Evolutionary conservation across 345 rosid genomes (phyloP).

Genomic region (Aquilaria malaccensis): DNA sequence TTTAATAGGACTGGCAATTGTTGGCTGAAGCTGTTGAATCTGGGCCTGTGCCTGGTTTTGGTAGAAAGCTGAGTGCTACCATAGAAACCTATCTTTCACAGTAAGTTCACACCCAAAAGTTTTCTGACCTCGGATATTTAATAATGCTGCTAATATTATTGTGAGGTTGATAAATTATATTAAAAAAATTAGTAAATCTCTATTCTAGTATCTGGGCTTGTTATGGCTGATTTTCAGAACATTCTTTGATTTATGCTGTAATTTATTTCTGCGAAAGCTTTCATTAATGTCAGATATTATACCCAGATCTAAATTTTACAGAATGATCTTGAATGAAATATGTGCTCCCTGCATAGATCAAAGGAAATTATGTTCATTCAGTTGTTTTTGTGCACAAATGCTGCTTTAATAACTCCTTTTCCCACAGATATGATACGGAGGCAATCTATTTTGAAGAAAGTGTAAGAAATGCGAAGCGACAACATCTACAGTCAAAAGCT

Average conservation of each 20-base stretch:
- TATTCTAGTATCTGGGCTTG: too few species aligned
- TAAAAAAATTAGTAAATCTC: too few species aligned
- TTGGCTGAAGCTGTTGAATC: conserved; percentile 54
- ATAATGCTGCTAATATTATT: too few species aligned
- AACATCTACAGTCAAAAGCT: conserved; percentile 49
- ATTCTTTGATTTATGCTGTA: not conserved
- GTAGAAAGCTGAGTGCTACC: conserved; percentile 55
- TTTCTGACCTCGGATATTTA: too few species aligned
- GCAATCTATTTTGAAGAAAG: conserved; percentile 68
- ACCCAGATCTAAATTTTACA: too few species aligned
- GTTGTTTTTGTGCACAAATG: too few species aligned
- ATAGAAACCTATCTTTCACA: conserved; percentile 49
- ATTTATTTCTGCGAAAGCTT: not conserved
- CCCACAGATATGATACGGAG: conserved; percentile 52
- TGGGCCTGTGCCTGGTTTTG: conserved; percentile 57
- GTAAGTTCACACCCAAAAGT: conserved; percentile 32
- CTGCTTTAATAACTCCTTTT: not conserved
- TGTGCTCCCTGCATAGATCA: not conserved
- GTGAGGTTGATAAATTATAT: too few species aligned
- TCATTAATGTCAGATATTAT: not conserved
- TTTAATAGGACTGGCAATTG: conserved; percentile 55
- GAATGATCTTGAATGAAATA: too few species aligned
- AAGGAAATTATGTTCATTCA: not conserved
- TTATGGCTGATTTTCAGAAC: not conserved
- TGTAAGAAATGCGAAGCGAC: conserved; percentile 53